These are phyloP conservation scores for Xylaria telfairii DNA, from an alignment of 495 filamentous ascomycete genomes.

Conservation along the genomic window DNA sequence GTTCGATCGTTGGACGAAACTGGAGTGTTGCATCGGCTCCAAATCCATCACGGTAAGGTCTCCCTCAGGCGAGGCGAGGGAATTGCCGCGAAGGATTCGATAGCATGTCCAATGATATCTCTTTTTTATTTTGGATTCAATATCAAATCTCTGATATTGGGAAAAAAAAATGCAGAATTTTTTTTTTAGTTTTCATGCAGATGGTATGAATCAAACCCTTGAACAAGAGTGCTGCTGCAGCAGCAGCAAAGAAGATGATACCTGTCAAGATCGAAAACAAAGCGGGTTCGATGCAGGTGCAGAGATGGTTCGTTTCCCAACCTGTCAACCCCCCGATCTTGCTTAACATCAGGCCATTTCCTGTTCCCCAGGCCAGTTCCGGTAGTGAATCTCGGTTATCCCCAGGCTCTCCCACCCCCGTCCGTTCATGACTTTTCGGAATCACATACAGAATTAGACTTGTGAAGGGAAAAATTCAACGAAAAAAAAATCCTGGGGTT, in stretches of 20 bases:
- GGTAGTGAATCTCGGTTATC: background rate
- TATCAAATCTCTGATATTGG: slow-evolving; percentile 1
- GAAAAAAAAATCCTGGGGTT: background rate
- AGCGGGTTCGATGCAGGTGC: slow-evolving; percentile 1
- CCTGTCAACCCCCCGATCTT: background rate
- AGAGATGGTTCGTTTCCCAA: background rate
- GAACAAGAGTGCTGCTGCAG: background rate
- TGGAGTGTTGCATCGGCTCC: slow-evolving; percentile 16
- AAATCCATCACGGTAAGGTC: slow-evolving; percentile 5
- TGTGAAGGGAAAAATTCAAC: too few species aligned
- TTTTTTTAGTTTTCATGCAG: slow-evolving; percentile 9
- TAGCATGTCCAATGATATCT: background rate
- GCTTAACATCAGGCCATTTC: slow-evolving; percentile 16
- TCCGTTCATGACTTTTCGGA: background rate
- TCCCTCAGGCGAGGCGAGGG: slow-evolving; percentile 16
- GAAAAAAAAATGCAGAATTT: background rate
- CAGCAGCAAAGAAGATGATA: too few species aligned
- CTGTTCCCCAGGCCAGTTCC: background rate
- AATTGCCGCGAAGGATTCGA: slow-evolving; percentile 24
- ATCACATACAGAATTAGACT: slow-evolving; percentile 9
- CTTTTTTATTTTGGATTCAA: background rate
- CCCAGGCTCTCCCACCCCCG: background rate
- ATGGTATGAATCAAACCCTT: background rate
- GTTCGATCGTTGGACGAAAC: slow-evolving; percentile 15
- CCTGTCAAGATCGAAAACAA: slow-evolving; percentile 9